Evolutionary conservation across 2,329 filamentous ascomycete genomes (phyloP).

Genomic region (Fusarium tanahbumbuense): DNA sequence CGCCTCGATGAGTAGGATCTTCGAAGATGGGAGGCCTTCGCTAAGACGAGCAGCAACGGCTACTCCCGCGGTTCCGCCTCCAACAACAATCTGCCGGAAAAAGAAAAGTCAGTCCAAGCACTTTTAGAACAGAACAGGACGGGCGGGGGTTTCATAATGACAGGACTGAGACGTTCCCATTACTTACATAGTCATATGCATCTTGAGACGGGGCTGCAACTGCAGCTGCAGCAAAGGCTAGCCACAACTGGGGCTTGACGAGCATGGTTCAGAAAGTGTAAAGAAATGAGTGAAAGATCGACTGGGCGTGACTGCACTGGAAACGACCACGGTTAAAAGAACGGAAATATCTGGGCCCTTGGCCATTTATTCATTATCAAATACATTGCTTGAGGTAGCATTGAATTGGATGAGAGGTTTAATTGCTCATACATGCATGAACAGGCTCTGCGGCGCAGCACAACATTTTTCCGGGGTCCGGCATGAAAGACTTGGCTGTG

Average conservation of each 20-base stretch:
- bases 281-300: not conserved
- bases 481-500: not conserved
- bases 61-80: slow-evolving; percentile 49
- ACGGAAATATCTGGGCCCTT: not conserved
- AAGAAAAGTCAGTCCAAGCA: not conserved
- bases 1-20: slow-evolving; percentile 17
- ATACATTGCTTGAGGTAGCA: not conserved
- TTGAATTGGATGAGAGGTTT: not conserved
- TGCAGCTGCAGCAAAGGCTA: slow-evolving; percentile 28
- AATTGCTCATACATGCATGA: not conserved
- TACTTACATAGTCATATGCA: slow-evolving; percentile 40
- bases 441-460: not conserved
- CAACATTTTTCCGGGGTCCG: not conserved
- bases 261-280: slow-evolving; percentile 21
- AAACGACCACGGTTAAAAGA: not conserved
- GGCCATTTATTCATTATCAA: slow-evolving; percentile 5
- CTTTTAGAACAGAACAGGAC: not conserved
- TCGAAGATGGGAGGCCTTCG: slow-evolving; percentile 40
- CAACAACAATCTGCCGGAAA: slow-evolving; percentile 42
- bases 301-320: not conserved
- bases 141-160: not conserved
- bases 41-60: slow-evolving; percentile 49
- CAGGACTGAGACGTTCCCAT: not conserved
- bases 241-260: slow-evolving; percentile 30
- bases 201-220: slow-evolving; percentile 30